Conservation (phyloP, 768 basidiomycete species). For the Phylloporus arenicola region DNA sequence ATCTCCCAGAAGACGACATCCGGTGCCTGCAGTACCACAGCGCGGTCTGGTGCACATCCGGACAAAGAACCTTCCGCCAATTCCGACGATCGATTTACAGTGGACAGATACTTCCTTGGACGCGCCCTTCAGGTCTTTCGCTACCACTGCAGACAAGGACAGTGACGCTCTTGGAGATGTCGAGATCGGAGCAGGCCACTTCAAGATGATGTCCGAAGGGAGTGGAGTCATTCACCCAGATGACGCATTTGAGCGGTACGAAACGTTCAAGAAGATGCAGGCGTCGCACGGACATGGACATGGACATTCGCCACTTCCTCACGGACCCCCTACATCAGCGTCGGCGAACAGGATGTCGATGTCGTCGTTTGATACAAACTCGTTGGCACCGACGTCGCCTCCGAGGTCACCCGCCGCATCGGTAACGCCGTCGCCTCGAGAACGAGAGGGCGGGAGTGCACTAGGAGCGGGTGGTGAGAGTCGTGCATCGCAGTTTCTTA, state of each 20-base stretch:
- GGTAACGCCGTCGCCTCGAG: conserved; percentile 28
- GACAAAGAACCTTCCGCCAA: conserved; percentile 51
- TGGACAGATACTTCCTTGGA: conserved; percentile 9
- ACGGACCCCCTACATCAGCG: conserved; percentile 1
- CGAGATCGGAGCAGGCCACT: neutral
- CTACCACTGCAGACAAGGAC: neutral
- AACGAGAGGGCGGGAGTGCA: conserved; percentile 1
- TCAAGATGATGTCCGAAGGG: conserved; percentile 12
- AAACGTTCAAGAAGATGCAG: conserved; percentile 64
- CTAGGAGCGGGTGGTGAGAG: conserved; percentile 25
- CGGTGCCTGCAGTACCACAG: conserved; percentile 21
- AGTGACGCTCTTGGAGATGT: neutral
- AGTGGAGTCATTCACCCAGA: conserved; percentile 43
- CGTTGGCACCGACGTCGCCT: conserved; percentile 33
- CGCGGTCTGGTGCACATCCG: conserved; percentile 14
- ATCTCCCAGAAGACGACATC: conserved; percentile 22
- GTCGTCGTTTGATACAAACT: conserved; percentile 49
- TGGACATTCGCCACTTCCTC: neutral
- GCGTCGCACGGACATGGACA: conserved; percentile 14
- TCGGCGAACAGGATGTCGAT: conserved; percentile 50
- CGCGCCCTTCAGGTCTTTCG: neutral
- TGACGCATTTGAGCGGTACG: conserved; percentile 88
- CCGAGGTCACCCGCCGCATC: conserved; percentile 35
- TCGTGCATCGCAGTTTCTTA: conserved; percentile 46
- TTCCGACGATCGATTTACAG: conserved; percentile 35